Conservation (phyloP, 2,329 filamentous ascomycete species). For the Epichloe elymi region DNA sequence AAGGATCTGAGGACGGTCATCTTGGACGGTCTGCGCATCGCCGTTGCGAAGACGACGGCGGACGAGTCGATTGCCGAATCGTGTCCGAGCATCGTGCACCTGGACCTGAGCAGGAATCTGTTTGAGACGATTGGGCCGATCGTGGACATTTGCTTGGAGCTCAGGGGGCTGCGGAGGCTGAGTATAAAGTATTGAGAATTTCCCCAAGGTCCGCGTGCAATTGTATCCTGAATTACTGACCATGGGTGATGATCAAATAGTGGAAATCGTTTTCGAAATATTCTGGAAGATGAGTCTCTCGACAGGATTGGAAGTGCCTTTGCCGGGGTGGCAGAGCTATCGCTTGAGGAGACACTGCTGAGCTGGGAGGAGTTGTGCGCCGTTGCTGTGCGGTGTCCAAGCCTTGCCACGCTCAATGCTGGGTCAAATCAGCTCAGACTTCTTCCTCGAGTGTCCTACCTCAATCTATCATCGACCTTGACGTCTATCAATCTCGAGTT, state of each 20-base stretch:
- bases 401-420: slow-evolving; percentile 36
- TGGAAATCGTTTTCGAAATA: slow-evolving; percentile 54
- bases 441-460: slow-evolving; percentile 30
- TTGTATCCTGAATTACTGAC: neutral
- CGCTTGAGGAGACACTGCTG: slow-evolving; percentile 54
- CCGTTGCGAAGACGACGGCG: slow-evolving; percentile 18
- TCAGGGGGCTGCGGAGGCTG: slow-evolving; percentile 52
- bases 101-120: slow-evolving; percentile 78
- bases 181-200: slow-evolving; percentile 42
- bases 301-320: slow-evolving; percentile 28
- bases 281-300: slow-evolving; percentile 24
- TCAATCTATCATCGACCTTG: slow-evolving; percentile 35
- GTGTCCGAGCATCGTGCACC: slow-evolving; percentile 58
- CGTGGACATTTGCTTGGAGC: slow-evolving; percentile 54
- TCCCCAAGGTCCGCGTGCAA: no score
- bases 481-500: slow-evolving; percentile 57
- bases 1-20: slow-evolving; percentile 69
- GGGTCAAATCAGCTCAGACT: slow-evolving; percentile 44
- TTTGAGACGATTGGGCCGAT: slow-evolving; percentile 57
- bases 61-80: slow-evolving; percentile 30
- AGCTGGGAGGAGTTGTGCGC: slow-evolving; percentile 50
- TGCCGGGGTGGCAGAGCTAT: slow-evolving; percentile 42
- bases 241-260: slow-evolving; percentile 25
- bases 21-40: slow-evolving; percentile 62
- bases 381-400: slow-evolving; percentile 38